A percentile compares a stretch with the other conserved stretches of the same genome.
Conservation (phyloP, 768 basidiomycete genomes). For the Lactifluus hygrophoroides region DNA sequence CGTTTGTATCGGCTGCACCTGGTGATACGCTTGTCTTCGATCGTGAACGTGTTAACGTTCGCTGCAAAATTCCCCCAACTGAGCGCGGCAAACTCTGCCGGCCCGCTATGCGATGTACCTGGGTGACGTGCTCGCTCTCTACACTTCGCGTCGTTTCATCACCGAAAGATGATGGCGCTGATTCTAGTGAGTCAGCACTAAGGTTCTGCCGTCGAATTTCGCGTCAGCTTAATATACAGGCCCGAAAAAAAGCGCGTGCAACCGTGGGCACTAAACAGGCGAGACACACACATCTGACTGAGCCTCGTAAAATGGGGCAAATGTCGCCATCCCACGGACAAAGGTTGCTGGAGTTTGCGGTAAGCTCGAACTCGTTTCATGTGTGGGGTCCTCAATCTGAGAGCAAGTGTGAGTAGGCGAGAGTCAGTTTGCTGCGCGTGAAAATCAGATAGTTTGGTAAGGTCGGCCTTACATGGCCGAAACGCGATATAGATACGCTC, state of each 20-base stretch:
- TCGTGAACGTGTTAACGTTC: constrained; percentile 16
- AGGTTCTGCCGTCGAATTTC: background rate
- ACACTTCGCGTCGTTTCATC: background rate
- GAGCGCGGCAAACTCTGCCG: constrained; percentile 15
- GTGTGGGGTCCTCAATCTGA: constrained; percentile 8
- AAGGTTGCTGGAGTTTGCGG: constrained; percentile 20
- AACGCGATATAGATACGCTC: constrained; percentile 51
- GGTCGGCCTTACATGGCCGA: constrained; percentile 42
- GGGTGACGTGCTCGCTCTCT: constrained; percentile 18
- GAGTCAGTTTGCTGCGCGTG: background rate
- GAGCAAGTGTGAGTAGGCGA: background rate
- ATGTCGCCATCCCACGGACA: constrained; percentile 23
- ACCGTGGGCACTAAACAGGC: background rate
- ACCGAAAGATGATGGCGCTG: constrained; percentile 10
- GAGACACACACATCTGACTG: constrained; percentile 17
- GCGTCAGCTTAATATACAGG: constrained; percentile 2
- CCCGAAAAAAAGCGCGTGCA: background rate
- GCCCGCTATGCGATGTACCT: constrained; percentile 20
- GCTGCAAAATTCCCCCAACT: constrained; percentile 16
- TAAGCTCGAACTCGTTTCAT: constrained; percentile 5
- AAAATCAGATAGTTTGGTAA: background rate
- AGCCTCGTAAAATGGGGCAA: constrained; percentile 25
- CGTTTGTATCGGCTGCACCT: background rate
- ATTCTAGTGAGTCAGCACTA: constrained; percentile 27
- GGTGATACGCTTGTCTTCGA: constrained; percentile 1